phyloP scores from a whole-genome alignment of 2,329 filamentous ascomycete genomes.

The Didymella keratinophila region DNA sequence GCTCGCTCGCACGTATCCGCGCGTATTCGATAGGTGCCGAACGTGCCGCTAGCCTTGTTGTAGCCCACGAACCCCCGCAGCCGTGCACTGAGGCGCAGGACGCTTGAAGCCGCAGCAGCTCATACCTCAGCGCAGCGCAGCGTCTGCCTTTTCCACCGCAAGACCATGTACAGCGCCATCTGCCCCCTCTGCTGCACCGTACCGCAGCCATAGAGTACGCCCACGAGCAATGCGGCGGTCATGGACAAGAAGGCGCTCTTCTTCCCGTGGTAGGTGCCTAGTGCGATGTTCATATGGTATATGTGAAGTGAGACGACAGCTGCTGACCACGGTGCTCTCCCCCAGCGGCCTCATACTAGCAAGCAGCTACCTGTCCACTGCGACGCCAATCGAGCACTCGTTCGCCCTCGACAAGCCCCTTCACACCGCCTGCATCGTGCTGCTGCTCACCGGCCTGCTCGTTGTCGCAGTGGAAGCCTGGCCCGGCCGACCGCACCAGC shows the following conservation, averaged over 20 bases:
- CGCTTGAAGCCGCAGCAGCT: constrained; percentile 18
- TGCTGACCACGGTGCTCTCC: constrained; percentile 28
- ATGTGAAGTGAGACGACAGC: constrained; percentile 3
- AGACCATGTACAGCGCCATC: constrained; percentile 18
- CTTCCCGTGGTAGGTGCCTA: constrained; percentile 42
- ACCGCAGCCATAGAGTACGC: constrained; percentile 32
- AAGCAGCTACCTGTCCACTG: constrained; percentile 43
- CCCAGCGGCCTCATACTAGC: constrained; percentile 48
- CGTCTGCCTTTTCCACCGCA: constrained; percentile 11
- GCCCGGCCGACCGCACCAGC: constrained; percentile 27
- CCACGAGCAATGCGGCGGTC: constrained; percentile 41
- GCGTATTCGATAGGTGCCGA: constrained; percentile 22
- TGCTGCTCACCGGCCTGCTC: constrained; percentile 45
- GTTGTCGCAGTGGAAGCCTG: constrained; percentile 40
- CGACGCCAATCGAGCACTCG: constrained; percentile 41
- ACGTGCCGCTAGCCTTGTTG: constrained; percentile 12
- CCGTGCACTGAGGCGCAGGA: constrained; percentile 23
- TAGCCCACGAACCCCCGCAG: constrained; percentile 18
- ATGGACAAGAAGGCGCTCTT: constrained; percentile 49
- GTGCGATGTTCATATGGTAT: neutral
- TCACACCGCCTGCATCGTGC: constrained; percentile 42
- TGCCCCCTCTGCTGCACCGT: constrained; percentile 32
- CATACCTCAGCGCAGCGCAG: constrained; percentile 11
- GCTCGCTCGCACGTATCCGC: constrained; percentile 11
- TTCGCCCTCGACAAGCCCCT: constrained; percentile 50